These are phyloP conservation scores for Anaeromyces robustus DNA, from an alignment of 192 early-diverging fungal genomes.

Conservation along the genomic window DNA sequence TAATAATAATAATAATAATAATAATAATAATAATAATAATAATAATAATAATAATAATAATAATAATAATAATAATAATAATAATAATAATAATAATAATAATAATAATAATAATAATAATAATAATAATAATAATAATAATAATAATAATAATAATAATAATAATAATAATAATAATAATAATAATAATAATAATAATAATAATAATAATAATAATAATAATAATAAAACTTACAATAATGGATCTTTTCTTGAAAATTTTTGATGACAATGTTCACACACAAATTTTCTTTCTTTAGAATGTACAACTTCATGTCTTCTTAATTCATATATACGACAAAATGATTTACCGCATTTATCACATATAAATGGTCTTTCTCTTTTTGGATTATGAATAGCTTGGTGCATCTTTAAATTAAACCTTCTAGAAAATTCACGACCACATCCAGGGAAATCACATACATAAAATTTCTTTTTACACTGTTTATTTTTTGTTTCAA, in stretches of 20 bases:
- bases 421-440: constrained; percentile 37
- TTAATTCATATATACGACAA: constrained; percentile 52
- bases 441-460: constrained; percentile 34
- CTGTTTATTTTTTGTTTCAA: constrained; percentile 31
- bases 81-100: no score
- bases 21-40: no score
- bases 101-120: no score
- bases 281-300: constrained; percentile 38
- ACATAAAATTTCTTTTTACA: constrained; percentile 21
- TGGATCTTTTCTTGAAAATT: constrained; percentile 52
- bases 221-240: constrained; percentile 4
- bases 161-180: background rate
- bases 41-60: no score
- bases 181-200: no score
- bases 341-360: constrained; percentile 35
- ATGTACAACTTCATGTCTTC: constrained; percentile 50
- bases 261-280: constrained; percentile 31
- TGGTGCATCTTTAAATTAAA: constrained; percentile 53
- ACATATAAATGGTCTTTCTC: constrained; percentile 41
- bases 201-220: no score
- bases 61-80: no score
- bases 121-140: no score
- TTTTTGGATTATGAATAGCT: constrained; percentile 47
- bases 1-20: no score
- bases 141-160: no score